Percentiles rank a stretch among this genome's conserved stretches.
Conservation (phyloP, 192 early-diverging fungal genomes). For the Entomortierella beljakovae region DNA sequence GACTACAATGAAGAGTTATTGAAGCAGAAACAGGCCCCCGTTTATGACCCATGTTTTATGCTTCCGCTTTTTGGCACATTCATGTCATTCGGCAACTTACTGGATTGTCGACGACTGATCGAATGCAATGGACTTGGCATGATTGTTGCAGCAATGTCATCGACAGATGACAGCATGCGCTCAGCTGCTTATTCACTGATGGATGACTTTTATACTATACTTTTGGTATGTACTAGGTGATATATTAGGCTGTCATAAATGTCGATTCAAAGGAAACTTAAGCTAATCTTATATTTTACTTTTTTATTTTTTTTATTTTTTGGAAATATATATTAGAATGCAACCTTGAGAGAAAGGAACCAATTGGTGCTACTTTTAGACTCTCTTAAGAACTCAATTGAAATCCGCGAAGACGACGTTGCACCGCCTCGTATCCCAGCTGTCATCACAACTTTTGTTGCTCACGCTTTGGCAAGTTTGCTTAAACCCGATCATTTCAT, state of each 20-base stretch:
- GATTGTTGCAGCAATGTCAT: slow-evolving; percentile 72
- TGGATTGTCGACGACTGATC: slow-evolving; percentile 73
- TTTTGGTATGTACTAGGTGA: slow-evolving; percentile 67
- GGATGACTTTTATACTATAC: slow-evolving; percentile 69
- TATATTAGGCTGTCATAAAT: too few relatives aligned
- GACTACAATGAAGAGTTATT: slow-evolving; percentile 25
- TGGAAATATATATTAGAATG: slow-evolving; percentile 16
- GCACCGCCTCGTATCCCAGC: slow-evolving; percentile 70
- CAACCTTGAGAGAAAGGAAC: slow-evolving; percentile 73
- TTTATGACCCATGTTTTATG: slow-evolving; percentile 79
- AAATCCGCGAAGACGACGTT: slow-evolving; percentile 46
- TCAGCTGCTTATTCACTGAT: slow-evolving; percentile 73
- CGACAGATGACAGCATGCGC: slow-evolving; percentile 63
- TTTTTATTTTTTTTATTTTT: slow-evolving; percentile 1
- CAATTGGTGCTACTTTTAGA: slow-evolving; percentile 77
- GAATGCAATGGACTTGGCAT: slow-evolving; percentile 79
- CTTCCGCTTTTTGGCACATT: slow-evolving; percentile 74
- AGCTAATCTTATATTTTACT: neutral
- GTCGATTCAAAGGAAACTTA: too few relatives aligned
- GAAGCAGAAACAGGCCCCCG: slow-evolving; percentile 30
- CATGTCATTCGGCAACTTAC: slow-evolving; percentile 56
- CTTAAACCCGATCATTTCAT: slow-evolving; percentile 80
- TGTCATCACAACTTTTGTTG: slow-evolving; percentile 74
- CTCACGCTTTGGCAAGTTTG: slow-evolving; percentile 69
- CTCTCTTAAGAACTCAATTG: slow-evolving; percentile 75